These are phyloP conservation scores for Beauveria australis DNA, from an alignment of 2,329 filamentous ascomycete genomes.

Conservation along the genomic window DNA sequence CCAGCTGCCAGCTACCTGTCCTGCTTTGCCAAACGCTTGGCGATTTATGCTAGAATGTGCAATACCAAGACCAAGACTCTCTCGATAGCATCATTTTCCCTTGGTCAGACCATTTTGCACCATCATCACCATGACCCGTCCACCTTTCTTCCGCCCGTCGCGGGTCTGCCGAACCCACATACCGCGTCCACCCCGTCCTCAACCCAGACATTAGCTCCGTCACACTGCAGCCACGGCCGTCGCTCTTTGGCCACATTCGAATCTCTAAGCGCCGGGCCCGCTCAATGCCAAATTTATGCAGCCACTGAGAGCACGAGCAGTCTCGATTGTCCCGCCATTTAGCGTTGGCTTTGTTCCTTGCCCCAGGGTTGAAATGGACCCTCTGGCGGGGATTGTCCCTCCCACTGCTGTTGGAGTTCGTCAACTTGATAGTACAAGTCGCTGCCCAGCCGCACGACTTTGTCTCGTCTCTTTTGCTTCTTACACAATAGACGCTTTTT, in stretches of 20 bases:
- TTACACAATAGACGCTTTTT: background rate
- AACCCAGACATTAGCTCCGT: slow-evolving; percentile 10
- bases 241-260: slow-evolving; percentile 11
- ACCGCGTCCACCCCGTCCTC: background rate
- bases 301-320: slow-evolving; percentile 18
- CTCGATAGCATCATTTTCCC: background rate
- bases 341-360: slow-evolving; percentile 14
- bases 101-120: background rate
- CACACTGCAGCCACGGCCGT: slow-evolving; percentile 8
- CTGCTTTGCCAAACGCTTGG: background rate
- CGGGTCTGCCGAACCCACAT: background rate
- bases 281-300: slow-evolving; percentile 21
- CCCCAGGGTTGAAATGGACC: background rate
- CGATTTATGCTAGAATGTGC: background rate
- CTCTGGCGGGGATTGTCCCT: background rate
- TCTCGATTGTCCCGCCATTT: slow-evolving; percentile 17
- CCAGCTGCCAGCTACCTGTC: background rate
- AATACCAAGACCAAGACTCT: background rate
- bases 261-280: slow-evolving; percentile 19
- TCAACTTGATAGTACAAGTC: slow-evolving; percentile 4
- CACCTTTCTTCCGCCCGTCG: too few species aligned
- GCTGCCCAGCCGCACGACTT: background rate
- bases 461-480: background rate
- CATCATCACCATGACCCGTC: background rate
- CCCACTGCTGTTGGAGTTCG: background rate